phyloP scores from a whole-genome alignment of 2,329 filamentous ascomycete genomes.

The Neocucurbitaria cava region DNA sequence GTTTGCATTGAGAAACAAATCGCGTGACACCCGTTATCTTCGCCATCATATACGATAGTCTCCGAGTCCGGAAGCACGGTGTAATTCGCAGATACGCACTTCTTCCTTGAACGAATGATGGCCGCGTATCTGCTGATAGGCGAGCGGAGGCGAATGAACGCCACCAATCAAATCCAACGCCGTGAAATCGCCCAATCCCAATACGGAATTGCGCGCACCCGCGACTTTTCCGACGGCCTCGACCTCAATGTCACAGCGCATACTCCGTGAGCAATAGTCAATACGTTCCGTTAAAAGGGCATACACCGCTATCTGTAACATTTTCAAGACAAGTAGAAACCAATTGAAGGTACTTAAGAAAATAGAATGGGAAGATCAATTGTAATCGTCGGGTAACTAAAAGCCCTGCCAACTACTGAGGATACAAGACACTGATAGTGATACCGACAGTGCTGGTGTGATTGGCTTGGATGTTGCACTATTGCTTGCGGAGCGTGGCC shows the following conservation, averaged over 20 bases:
- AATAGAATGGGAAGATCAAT: constrained; percentile 17
- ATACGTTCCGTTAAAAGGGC: background rate
- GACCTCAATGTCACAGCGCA: background rate
- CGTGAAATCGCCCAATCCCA: background rate
- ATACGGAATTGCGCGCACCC: background rate
- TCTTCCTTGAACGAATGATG: background rate
- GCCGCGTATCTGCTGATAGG: constrained; percentile 1
- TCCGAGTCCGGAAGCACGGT: background rate
- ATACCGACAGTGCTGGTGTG: constrained; percentile 17
- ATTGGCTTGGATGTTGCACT: constrained; percentile 25
- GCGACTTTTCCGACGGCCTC: constrained; percentile 5
- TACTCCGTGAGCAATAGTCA: background rate
- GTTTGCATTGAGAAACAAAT: background rate
- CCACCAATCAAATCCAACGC: constrained; percentile 10
- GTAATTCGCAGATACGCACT: background rate
- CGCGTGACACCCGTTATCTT: background rate
- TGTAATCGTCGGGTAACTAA: constrained; percentile 20
- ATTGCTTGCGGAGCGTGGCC: constrained; percentile 21
- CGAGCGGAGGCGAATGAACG: background rate
- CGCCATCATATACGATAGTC: background rate
- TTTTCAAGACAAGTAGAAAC: background rate
- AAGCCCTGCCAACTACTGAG: background rate
- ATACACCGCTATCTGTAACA: background rate
- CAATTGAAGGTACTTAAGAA: background rate
- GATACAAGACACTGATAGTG: background rate